Percentiles rank a stretch among this genome's conserved stretches.
Evolutionary conservation across 768 basidiomycete species (phyloP).

Genomic region (Pisolithus orientalis): DNA sequence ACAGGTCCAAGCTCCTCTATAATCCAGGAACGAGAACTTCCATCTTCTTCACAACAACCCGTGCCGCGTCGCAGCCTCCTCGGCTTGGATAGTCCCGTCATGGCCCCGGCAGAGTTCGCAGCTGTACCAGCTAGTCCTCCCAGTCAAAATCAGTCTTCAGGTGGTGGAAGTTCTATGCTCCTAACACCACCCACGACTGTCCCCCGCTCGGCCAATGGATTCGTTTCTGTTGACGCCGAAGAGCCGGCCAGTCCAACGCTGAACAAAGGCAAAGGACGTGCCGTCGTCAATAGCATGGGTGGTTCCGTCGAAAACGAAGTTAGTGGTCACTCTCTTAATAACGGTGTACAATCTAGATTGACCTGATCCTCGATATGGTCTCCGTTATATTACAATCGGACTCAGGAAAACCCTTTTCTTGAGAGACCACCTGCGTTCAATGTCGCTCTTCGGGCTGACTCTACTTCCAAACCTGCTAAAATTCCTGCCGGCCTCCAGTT

Average conservation of each 20-base stretch:
- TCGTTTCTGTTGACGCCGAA: neutral
- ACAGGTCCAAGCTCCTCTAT: conserved; percentile 17
- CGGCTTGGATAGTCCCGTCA: conserved; percentile 9
- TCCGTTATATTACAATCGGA: neutral
- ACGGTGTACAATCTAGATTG: too few species aligned
- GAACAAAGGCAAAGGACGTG: conserved; percentile 21
- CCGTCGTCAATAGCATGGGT: conserved; percentile 1
- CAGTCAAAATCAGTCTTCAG: too few species aligned
- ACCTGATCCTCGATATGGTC: too few species aligned
- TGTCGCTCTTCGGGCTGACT: conserved; percentile 1
- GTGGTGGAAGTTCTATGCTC: neutral
- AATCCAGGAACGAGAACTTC: conserved; percentile 13
- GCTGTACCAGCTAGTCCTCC: too few species aligned
- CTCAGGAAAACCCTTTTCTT: conserved; percentile 14
- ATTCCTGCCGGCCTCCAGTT: conserved; percentile 7
- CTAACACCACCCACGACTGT: conserved; percentile 20
- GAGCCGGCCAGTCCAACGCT: conserved; percentile 17
- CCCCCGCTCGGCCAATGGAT: neutral
- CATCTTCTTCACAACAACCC: neutral
- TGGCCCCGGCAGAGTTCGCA: conserved; percentile 1
- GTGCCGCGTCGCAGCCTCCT: conserved; percentile 15
- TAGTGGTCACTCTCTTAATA: neutral
- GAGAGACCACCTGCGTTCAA: neutral
- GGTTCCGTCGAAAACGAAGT: conserved; percentile 1
- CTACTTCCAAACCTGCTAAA: conserved; percentile 14